phyloP scores from a whole-genome alignment of 129 eudicot species.

The Mikania micrantha region DNA sequence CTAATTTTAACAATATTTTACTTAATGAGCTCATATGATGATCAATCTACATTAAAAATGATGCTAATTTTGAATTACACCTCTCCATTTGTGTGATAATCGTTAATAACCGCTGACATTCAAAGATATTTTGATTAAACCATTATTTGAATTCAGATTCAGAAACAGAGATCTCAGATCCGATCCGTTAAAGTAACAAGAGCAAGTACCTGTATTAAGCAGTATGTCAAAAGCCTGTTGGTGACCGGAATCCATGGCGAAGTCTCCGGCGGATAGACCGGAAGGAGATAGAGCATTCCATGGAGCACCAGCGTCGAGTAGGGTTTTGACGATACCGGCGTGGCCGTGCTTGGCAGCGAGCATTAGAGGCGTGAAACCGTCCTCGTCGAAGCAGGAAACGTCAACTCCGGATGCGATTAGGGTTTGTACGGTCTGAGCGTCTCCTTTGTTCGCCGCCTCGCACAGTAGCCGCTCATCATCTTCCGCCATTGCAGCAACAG shows the following conservation, averaged over 20 bases:
- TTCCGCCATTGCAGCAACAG: slow-evolving; percentile 31
- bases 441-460: slow-evolving; percentile 65
- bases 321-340: slow-evolving; percentile 43
- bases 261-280: slow-evolving; percentile 86
- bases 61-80: too few species aligned
- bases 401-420: slow-evolving; percentile 68
- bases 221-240: slow-evolving; percentile 76
- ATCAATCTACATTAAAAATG: too few species aligned
- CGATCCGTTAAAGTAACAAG: background rate
- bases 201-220: slow-evolving; percentile 57
- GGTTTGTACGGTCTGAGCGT: slow-evolving; percentile 23
- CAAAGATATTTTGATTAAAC: too few species aligned
- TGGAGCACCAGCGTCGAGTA: slow-evolving; percentile 90
- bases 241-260: slow-evolving; percentile 83
- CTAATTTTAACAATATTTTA: too few species aligned
- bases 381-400: slow-evolving; percentile 60
- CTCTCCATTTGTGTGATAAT: too few species aligned
- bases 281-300: slow-evolving; percentile 94
- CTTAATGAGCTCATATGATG: too few species aligned
- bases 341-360: slow-evolving; percentile 87
- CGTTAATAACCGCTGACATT: too few species aligned
- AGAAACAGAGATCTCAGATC: too few species aligned
- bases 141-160: too few species aligned
- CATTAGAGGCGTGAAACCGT: slow-evolving; percentile 88
- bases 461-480: slow-evolving; percentile 52